Percentiles rank a stretch among this genome's conserved stretches.
These are phyloP conservation scores for Phaeoacremonium minimum DNA, from an alignment of 2,329 filamentous ascomycete genomes.

Conservation along the genomic window DNA sequence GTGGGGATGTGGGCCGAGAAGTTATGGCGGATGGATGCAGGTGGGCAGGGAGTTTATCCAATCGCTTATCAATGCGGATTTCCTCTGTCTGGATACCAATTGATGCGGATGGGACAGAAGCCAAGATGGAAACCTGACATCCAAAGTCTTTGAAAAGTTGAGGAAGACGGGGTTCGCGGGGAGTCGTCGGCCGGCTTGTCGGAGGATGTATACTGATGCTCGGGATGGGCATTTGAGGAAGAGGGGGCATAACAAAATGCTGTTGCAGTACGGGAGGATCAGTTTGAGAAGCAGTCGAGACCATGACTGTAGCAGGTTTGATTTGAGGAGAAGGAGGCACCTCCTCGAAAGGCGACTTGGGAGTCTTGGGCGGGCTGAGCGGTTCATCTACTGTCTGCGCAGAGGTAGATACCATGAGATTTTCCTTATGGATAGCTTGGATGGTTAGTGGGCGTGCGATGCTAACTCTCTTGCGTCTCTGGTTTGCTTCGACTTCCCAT, in stretches of 20 bases:
- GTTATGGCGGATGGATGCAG: slow-evolving; percentile 74
- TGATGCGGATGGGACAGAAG: slow-evolving; percentile 47
- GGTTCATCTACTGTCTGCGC: slow-evolving; percentile 61
- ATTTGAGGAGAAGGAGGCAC: slow-evolving; percentile 31
- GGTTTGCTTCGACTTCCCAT: slow-evolving; percentile 67
- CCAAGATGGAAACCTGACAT: slow-evolving; percentile 67
- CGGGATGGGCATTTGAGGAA: slow-evolving; percentile 58
- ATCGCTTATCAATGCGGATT: slow-evolving; percentile 76
- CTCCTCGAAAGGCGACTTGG: slow-evolving; percentile 43
- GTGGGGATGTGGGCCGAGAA: slow-evolving; percentile 55
- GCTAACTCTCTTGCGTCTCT: slow-evolving; percentile 65
- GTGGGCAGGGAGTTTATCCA: slow-evolving; percentile 70
- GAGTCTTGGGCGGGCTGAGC: slow-evolving; percentile 62
- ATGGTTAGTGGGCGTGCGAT: slow-evolving; percentile 45
- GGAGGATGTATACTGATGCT: slow-evolving; percentile 91
- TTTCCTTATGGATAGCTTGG: slow-evolving; percentile 34
- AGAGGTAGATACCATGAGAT: slow-evolving; percentile 59
- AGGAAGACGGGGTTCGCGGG: slow-evolving; percentile 68
- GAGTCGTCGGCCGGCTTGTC: slow-evolving; percentile 75
- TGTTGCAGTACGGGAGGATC: slow-evolving; percentile 30
- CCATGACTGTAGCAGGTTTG: slow-evolving; percentile 32
- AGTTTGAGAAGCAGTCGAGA: slow-evolving; percentile 61
- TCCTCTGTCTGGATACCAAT: slow-evolving; percentile 77
- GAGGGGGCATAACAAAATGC: slow-evolving; percentile 18
- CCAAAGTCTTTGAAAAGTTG: slow-evolving; percentile 79